phyloP scores from a whole-genome alignment of 2,329 filamentous ascomycete genomes.

The Aureobasidium sp. region DNA sequence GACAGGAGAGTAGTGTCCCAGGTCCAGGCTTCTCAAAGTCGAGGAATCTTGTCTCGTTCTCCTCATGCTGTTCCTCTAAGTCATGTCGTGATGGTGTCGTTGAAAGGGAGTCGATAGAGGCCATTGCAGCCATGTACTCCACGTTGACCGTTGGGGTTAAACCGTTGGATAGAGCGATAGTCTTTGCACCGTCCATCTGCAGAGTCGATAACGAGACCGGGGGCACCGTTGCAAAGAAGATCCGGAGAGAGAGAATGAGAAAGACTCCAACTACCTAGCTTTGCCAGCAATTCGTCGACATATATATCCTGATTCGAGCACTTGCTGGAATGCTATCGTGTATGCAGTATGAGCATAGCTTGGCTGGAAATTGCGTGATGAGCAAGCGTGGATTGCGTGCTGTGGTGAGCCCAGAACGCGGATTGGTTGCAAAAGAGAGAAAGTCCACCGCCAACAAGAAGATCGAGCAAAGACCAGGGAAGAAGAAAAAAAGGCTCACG shows the following conservation, averaged over 20 bases:
- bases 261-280: not conserved
- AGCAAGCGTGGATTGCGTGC: constrained; percentile 7
- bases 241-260: not conserved
- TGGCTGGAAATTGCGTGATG: constrained; percentile 8
- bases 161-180: constrained; percentile 1
- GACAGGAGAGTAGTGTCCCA: not conserved
- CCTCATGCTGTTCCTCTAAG: not conserved
- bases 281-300: not conserved
- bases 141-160: not conserved
- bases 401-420: not conserved
- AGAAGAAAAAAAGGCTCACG: not conserved
- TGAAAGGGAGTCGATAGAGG: not conserved
- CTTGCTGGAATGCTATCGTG: not conserved
- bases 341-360: not conserved
- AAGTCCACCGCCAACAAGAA: not conserved
- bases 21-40: not conserved
- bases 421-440: not conserved
- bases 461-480: not conserved
- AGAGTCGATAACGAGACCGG: not conserved
- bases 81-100: not conserved
- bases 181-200: not conserved
- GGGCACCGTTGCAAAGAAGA: not conserved
- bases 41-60: not conserved
- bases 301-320: not conserved
- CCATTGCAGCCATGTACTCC: not conserved